Base-by-base conservation (phyloP, 2,329 filamentous ascomycete genomes). In the Hymenoscyphus infarciens region DNA sequence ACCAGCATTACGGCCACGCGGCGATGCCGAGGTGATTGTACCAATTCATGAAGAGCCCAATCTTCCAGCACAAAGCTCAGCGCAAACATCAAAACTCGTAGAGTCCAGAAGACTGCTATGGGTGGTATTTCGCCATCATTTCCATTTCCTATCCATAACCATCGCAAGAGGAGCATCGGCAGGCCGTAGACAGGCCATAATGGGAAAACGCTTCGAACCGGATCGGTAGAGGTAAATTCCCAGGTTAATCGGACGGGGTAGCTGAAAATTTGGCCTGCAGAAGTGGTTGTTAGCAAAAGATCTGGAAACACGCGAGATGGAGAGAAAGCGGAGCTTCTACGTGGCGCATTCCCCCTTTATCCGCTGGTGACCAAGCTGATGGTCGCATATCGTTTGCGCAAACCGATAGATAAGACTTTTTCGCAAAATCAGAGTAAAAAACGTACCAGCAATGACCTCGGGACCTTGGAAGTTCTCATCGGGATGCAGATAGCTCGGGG, bases 391-490 rank as follows among this genome's bases (percentile, higher is more conserved):
- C 4, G 19, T 49, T 49, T 11, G 8, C 19, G 42, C 42, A 13
- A 49, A 49, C 6, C 4, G 42, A 22, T 19, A 4, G 39, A 42
- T 6, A n/a, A 5, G 35, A 39, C 2, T 42, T 49, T 11, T 11
- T 10, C 19, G 11, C 56, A 45, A 35, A 27, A 16, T 29, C 58
- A 38, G 53, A 33, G 54, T 3, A 42, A n/a, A 49, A 35, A 29
- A 79, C 87, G 70, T 85, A 97, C 94, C 94, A 73, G 94, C 93
- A 73, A 98, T 95, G 68, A 88, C 89, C 80, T 99, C 95, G 16
- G 95, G 95, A 39, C 95, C 95, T 79, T 99, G 95, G 73, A 99
- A 99, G 81, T 98, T 95, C 82, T 99, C 95, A 79, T 99, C 95
- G 5, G 95, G 95, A 76, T 99, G 95, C 56, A 99, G 85, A 77